Percentiles rank a stretch among this genome's conserved stretches.
Evolutionary conservation across 1,284 basidiomycete species (phyloP).

Genomic region (Takashimella koratensis): DNA sequence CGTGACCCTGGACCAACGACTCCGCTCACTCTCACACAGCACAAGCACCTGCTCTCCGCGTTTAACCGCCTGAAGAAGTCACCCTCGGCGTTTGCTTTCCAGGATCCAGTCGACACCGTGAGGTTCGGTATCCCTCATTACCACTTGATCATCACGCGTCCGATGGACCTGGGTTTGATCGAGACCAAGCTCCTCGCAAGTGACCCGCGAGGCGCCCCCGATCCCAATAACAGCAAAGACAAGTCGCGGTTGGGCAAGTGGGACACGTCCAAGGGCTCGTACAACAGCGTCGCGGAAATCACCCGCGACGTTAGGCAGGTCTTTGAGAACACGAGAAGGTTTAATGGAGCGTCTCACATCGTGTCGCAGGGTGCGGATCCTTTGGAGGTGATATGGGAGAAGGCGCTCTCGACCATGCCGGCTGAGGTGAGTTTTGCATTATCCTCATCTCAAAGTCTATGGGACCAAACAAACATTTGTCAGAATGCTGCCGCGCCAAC

Average conservation of each 20-base stretch:
- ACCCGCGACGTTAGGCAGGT: conserved; percentile 76
- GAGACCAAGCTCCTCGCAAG: conserved; percentile 79
- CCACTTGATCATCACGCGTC: conserved; percentile 74
- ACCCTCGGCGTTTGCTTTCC: conserved; percentile 71
- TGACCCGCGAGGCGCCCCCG: conserved; percentile 56
- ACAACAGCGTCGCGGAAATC: conserved; percentile 71
- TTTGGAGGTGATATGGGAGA: conserved; percentile 82
- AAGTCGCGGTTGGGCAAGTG: conserved; percentile 57
- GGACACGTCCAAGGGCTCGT: conserved; percentile 62
- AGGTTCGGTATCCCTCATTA: conserved; percentile 91
- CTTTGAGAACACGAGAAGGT: conserved; percentile 81
- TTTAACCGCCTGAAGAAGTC: conserved; percentile 81
- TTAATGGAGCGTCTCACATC: conserved; percentile 88
- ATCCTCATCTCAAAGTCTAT: too few relatives aligned
- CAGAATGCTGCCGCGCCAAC: conserved; percentile 8
- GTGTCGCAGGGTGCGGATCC: conserved; percentile 75
- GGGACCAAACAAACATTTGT: too few relatives aligned
- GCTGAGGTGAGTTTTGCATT: conserved; percentile 60
- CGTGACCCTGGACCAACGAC: conserved; percentile 38
- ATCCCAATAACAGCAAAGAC: too few relatives aligned
- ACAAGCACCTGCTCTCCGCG: conserved; percentile 74
- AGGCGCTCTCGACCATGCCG: conserved; percentile 71
- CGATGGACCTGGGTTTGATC: conserved; percentile 94
- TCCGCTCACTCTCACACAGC: conserved; percentile 57
- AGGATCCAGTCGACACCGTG: conserved; percentile 85